Evolutionary conservation across 164 flowering plant genomes (phyloP).

Genomic region (Aristolochia contorta): DNA sequence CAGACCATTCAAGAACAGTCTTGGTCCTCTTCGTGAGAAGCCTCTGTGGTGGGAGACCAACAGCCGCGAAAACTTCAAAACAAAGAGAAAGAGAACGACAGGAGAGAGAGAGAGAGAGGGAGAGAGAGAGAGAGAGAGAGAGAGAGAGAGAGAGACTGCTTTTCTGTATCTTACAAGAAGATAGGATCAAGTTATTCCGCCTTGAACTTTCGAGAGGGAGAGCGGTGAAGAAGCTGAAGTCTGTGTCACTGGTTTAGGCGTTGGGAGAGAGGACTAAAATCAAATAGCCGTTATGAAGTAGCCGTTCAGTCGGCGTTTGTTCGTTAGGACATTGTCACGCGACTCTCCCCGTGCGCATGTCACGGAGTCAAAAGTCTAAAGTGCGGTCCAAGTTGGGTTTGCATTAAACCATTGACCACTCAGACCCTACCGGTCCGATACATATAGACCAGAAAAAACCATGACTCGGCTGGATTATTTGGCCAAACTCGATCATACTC

Average conservation of each 20-base stretch:
- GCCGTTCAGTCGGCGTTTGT: slow-evolving; percentile 9
- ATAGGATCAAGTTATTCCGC: background rate
- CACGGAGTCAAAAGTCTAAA: no score
- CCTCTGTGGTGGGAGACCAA: no score
- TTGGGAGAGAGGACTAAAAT: background rate
- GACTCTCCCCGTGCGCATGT: slow-evolving; percentile 1
- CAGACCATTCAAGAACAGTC: no score
- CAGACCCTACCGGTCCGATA: no score
- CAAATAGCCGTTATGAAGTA: slow-evolving; percentile 14
- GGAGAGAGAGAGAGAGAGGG: background rate
- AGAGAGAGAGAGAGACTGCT: no score
- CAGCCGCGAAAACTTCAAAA: no score
- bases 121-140: background rate
- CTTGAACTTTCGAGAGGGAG: background rate
- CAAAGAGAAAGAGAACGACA: background rate
- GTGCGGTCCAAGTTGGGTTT: no score
- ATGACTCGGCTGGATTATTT: no score
- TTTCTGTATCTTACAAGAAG: background rate
- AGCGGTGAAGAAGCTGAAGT: background rate
- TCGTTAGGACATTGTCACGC: background rate
- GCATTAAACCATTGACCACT: no score
- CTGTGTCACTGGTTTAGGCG: background rate
- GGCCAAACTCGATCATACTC: no score
- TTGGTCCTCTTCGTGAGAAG: no score
- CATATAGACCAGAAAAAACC: no score